Evolutionary conservation across 2,329 filamentous ascomycete genomes (phyloP).

Genomic region (Neopestalotiopsis sp.): DNA sequence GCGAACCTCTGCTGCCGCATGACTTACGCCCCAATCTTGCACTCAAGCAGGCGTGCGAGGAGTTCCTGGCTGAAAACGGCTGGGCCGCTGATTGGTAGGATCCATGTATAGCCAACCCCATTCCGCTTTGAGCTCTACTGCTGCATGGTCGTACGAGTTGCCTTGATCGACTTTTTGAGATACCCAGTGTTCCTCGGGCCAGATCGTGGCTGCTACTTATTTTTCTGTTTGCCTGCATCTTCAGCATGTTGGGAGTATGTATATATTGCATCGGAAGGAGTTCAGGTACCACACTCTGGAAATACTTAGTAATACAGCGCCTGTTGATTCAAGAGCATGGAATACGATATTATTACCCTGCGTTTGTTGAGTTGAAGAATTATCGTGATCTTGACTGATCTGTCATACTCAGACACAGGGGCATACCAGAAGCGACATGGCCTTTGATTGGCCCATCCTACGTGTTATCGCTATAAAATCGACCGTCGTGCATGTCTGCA

Average conservation of each 20-base stretch:
- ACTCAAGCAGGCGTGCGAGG: conserved; percentile 80
- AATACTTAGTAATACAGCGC: not conserved
- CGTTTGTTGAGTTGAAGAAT: too few species aligned
- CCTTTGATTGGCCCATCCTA: too few species aligned
- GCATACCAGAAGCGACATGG: too few species aligned
- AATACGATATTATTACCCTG: too few species aligned
- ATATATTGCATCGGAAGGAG: conserved; percentile 4
- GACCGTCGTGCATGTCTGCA: too few species aligned
- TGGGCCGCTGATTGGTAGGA: conserved; percentile 89
- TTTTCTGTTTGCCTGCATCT: not conserved
- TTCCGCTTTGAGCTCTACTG: not conserved
- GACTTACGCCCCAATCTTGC: conserved; percentile 84
- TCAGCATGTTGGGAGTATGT: not conserved
- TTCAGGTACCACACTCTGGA: not conserved
- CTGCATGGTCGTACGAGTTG: not conserved
- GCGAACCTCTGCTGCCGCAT: conserved; percentile 69
- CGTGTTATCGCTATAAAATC: too few species aligned
- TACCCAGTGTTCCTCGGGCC: not conserved
- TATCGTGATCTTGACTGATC: too few species aligned
- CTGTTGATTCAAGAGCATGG: too few species aligned
- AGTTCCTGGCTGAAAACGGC: conserved; percentile 85
- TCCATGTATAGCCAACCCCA: not conserved
- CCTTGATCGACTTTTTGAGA: not conserved
- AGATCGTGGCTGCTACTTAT: not conserved
- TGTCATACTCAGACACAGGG: too few species aligned